phyloP scores from a whole-genome alignment of 140 eudicot species.

The Oenanthe javanica region DNA sequence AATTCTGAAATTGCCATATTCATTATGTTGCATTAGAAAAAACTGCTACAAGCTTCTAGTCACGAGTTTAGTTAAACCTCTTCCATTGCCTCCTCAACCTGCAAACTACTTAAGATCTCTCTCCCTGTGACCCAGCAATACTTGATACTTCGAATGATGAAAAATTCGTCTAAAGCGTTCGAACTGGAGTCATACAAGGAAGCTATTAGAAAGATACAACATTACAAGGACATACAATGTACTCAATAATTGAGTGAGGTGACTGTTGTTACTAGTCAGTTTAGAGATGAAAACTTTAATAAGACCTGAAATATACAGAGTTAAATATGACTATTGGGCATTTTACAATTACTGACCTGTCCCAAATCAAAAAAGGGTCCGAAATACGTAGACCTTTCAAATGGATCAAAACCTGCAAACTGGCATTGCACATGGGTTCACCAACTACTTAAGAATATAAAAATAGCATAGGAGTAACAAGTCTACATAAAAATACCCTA shows the following conservation, averaged over 20 bases:
- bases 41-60: not conserved
- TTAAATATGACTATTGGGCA: not conserved
- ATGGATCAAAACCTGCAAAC: constrained; percentile 99
- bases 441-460: not conserved
- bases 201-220: constrained; percentile 1
- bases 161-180: constrained; percentile 87
- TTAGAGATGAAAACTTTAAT: not conserved
- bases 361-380: constrained; percentile 97
- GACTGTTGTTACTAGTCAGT: not conserved
- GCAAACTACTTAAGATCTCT: constrained; percentile 76
- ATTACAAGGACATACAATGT: not conserved
- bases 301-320: not conserved
- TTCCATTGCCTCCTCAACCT: constrained; percentile 57
- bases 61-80: not conserved
- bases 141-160: constrained; percentile 86
- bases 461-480: not conserved
- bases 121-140: constrained; percentile 82
- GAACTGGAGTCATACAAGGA: constrained; percentile 34
- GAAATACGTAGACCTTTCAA: constrained; percentile 83
- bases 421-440: constrained; percentile 16
- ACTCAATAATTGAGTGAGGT: not conserved
- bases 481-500: constrained; percentile 39
- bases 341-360: constrained; percentile 47
- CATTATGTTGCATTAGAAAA: constrained; percentile 9
- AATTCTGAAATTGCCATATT: constrained; percentile 33